Base-by-base conservation (phyloP, 2,329 filamentous ascomycete genomes). In the Leptographium procerum region DNA sequence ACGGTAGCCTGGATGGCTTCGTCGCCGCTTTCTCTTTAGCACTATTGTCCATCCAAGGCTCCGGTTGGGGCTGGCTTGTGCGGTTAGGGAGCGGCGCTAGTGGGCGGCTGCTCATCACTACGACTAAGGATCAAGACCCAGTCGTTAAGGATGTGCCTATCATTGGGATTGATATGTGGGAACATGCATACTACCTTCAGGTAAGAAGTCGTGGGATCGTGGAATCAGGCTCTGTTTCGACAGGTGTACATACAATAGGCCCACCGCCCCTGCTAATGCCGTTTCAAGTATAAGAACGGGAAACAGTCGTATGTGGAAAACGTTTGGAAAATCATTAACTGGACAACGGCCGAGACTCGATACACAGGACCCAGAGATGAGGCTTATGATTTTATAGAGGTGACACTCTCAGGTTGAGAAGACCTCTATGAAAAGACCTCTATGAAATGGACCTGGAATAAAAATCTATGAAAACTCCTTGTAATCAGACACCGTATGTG, bases 131-230 rank as follows among this genome's bases (percentile, higher is more conserved):
- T 68, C 90, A 95, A 74, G 90, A 95, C 67, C 85, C 86, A 1
- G 79, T 89, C 7, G 80, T 85, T 10, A 66, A 76, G 19, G 81
- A 84, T 62, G 78, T 82, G 26, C 86, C 86, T 5, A 73, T 95
- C 16, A 77, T 91, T 48, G 89, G 89, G 0, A 77, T 95, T 1
- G 90, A 95, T 70, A 91, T 95, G 83, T 95, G 89, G 90, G 90
- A 95, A 74, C 90, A 95, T 73, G 90, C 90, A 0, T 95, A 95
- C 69, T 95, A 95, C 68, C 74, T 95, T 22, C 89, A 89, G 77
- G 83, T 85, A 61, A 63, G 74, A 40, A n/a, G 51, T 8, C 16
- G 36, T 13, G 24, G 22, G 14, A 40, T 40, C 36, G 36, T n/a
- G 36, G 14, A 19, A 19, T 40, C 36, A 40, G 36, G 36, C 36